Percentiles rank a stretch among this genome's conserved stretches.
phyloP scores from a whole-genome alignment of 768 basidiomycete species.

The Amanita rimosa region DNA sequence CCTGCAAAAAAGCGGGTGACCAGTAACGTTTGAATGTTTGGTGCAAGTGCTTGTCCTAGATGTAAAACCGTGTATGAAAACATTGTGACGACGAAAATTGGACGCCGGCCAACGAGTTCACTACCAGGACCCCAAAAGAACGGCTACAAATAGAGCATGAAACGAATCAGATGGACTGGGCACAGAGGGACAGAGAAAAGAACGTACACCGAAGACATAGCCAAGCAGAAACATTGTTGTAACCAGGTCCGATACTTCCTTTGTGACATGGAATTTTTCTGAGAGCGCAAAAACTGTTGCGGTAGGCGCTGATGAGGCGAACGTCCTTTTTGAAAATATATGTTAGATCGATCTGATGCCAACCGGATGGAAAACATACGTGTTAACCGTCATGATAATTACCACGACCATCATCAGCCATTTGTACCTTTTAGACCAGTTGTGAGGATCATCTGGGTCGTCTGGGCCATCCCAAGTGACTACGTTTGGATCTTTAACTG shows the following conservation, averaged over 20 bases:
- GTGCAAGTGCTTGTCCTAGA: conserved; percentile 49
- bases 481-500: conserved; percentile 20
- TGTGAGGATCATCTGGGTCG: conserved; percentile 47
- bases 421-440: conserved; percentile 33
- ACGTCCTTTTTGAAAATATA: conserved; percentile 29
- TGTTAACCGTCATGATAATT: conserved; percentile 41
- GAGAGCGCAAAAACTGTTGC: conserved; percentile 23
- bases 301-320: conserved; percentile 48
- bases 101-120: conserved; percentile 44
- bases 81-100: conserved; percentile 41
- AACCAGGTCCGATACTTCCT: conserved; percentile 36
- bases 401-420: conserved; percentile 35
- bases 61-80: conserved; percentile 39
- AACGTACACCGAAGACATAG: conserved; percentile 35
- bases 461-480: conserved; percentile 45
- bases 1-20: conserved; percentile 53
- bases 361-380: conserved; percentile 23
- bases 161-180: background rate
- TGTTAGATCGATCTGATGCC: background rate
- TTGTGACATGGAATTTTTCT: conserved; percentile 24
- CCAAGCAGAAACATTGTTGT: conserved; percentile 42
- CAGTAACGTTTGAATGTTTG: conserved; percentile 46
- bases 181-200: too few species aligned
- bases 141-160: conserved; percentile 19
- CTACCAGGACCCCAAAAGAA: conserved; percentile 51